Conservation (phyloP, 208 protist species). For the Trypanosoma boissoni region DNA sequence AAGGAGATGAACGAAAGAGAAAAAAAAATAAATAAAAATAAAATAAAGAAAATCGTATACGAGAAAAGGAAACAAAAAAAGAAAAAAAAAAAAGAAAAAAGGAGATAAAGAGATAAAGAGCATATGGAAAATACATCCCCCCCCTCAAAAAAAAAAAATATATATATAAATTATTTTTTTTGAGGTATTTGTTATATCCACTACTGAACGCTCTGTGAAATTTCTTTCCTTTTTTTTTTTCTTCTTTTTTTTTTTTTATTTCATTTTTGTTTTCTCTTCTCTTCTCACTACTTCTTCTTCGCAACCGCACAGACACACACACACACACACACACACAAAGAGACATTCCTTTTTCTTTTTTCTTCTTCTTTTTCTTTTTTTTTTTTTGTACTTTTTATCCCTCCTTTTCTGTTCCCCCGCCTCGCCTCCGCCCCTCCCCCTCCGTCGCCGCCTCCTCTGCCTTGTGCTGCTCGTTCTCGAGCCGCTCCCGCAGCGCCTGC, state of each 20-base stretch:
- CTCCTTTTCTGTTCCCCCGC: conserved; percentile 5
- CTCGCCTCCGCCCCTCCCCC: conserved; percentile 30
- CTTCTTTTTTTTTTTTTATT: not conserved
- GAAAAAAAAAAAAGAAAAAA: not conserved
- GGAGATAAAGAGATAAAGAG: conserved; percentile 8
- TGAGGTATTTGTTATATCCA: too few species aligned
- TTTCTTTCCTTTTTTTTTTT: not conserved
- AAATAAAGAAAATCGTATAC: conserved; percentile 1
- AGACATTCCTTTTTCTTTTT: not conserved
- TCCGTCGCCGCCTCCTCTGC: conserved; percentile 38
- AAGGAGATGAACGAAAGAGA: not conserved
- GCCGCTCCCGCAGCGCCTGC: conserved; percentile 52
- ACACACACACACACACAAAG: too few species aligned
- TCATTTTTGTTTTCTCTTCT: not conserved
- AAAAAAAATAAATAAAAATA: conserved; percentile 17
- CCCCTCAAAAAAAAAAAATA: too few species aligned
- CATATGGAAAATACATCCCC: too few species aligned
- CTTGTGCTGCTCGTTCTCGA: conserved; percentile 35
- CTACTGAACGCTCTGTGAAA: too few species aligned
- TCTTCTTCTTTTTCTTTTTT: conserved; percentile 1
- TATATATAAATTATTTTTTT: too few species aligned
- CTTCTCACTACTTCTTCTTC: not conserved
- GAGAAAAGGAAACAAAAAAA: conserved; percentile 18
- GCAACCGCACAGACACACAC: too few species aligned
- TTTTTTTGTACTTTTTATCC: conserved; percentile 2